These are phyloP conservation scores for Phytopythium cucurbitacearum DNA, from an alignment of 352 stramenopile species.

Conservation along the genomic window DNA sequence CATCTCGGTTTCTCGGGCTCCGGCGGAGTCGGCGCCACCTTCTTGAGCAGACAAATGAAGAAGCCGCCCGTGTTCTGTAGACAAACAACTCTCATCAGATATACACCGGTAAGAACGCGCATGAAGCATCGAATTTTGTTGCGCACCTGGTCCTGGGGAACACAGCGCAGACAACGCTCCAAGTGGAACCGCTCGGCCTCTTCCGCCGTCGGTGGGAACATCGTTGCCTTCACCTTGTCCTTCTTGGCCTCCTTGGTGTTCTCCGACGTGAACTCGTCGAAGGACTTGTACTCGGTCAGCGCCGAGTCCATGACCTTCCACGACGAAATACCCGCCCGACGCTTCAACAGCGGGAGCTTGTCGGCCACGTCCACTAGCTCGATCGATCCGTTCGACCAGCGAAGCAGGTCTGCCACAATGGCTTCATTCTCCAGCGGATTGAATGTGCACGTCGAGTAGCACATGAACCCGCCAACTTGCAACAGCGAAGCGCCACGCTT, in stretches of 20 bases:
- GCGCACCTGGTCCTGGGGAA: constrained; percentile 95
- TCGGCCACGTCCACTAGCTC: constrained; percentile 90
- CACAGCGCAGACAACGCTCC: constrained; percentile 94
- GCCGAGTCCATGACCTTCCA: constrained; percentile 94
- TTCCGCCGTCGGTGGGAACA: constrained; percentile 87
- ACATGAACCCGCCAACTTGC: constrained; percentile 91
- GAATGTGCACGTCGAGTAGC: constrained; percentile 97
- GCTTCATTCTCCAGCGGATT: constrained; percentile 99
- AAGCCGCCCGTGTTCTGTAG: constrained; percentile 96
- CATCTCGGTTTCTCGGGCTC: constrained; percentile 21
- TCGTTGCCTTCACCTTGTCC: constrained; percentile 78
- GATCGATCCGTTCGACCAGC: constrained; percentile 85
- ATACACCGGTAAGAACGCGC: not conserved
- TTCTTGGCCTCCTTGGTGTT: constrained; percentile 62
- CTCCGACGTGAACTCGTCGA: constrained; percentile 55
- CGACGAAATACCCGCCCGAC: constrained; percentile 77
- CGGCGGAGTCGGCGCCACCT: constrained; percentile 64
- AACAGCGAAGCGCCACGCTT: constrained; percentile 90
- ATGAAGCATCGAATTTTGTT: not conserved
- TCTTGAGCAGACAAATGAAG: constrained; percentile 97
- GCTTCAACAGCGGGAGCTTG: constrained; percentile 79
- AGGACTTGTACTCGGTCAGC: constrained; percentile 73
- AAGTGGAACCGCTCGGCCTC: constrained; percentile 80
- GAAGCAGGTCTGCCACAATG: constrained; percentile 95
- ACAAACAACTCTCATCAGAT: not conserved